Base-by-base conservation (phyloP, 106 monocot genomes). In the Vanilla planifolia region DNA sequence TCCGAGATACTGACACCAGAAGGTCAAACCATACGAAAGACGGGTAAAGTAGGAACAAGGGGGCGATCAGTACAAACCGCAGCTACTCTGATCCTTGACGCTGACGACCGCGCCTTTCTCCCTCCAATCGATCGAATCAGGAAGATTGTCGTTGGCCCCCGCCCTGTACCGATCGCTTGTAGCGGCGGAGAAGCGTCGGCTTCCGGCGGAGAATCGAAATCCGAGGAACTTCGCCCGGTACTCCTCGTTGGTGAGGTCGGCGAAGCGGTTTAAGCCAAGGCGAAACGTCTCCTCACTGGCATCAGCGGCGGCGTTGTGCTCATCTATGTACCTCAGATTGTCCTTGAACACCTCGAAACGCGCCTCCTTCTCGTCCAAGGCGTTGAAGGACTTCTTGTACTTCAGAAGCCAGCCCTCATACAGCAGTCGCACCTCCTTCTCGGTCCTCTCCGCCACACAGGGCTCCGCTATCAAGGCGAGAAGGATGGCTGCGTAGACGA, bases 211-310 rank as follows among this genome's bases (percentile, higher is more conserved):
- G 41, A 47, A 32, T 15, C 53, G 33, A 42, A 62, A 29, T 20
- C 84, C 80, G 51, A 80, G 61, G 59, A 63, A 80, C 9, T 15
- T 35, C 10, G 66, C 45, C 28, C 76, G 46, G 63, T 48, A 85
- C 76, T 85, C 85, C 55, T 80, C 85, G 65, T 85, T 85, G 19
- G 85, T 80, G 40, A 85, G 76, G 37, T 80, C 85, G 34, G 80
- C 76, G 57, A 85, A 85, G n/a, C 73, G 75, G 58, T 72, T 85
- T 20, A 76, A 55, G 6, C 80, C 85, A 32, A 85, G 68, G 10
- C 60, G 35, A 67, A 63, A 85, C 1, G 55, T 43, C 16, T 70
- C 62, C 14, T 71, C 71, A 21, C 71, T 51, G 46, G 33, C 33
- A 13, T 64, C 58, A 59, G 37, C 57, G 29, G 64, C 51, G 27